Evolutionary conservation across 2,329 filamentous ascomycete species (phyloP).

Genomic region (Penicillium sp.): DNA sequence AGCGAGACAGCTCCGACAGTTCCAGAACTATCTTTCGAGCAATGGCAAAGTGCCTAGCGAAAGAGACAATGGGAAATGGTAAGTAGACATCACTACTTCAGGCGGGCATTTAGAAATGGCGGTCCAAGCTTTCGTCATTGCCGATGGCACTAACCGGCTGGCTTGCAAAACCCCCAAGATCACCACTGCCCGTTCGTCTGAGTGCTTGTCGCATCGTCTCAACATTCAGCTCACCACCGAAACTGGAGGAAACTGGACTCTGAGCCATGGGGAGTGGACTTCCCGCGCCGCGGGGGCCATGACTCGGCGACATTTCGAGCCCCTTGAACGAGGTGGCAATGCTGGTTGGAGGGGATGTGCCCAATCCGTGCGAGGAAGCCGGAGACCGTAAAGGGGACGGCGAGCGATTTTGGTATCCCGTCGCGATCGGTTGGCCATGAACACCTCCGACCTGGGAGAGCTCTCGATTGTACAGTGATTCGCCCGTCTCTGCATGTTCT

Average conservation of each 20-base stretch:
- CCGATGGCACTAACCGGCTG: conserved; percentile 34
- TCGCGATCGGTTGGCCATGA: conserved; percentile 44
- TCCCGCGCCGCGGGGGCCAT: conserved; percentile 57
- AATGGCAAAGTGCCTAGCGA: neutral
- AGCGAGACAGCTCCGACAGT: neutral
- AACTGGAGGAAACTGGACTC: conserved; percentile 51
- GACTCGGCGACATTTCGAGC: conserved; percentile 67
- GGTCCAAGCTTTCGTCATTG: conserved; percentile 37
- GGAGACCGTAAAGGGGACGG: conserved; percentile 80
- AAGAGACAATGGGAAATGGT: neutral
- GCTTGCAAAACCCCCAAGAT: conserved; percentile 57
- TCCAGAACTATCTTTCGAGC: neutral
- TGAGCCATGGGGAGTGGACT: conserved; percentile 62
- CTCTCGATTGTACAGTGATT: conserved; percentile 60
- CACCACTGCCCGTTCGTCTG: conserved; percentile 79
- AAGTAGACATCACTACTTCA: neutral
- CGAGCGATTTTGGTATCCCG: conserved; percentile 59
- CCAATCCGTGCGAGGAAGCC: conserved; percentile 68
- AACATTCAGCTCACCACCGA: conserved; percentile 74
- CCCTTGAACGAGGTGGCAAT: conserved; percentile 74
- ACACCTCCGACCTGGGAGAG: conserved; percentile 69
- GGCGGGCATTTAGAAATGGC: conserved; percentile 21
- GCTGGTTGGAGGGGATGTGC: conserved; percentile 74
- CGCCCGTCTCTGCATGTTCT: conserved; percentile 53
- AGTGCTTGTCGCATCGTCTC: conserved; percentile 94